Evolutionary conservation across 83 land plant species (phyloP).

Genomic region (Picea abies): DNA sequence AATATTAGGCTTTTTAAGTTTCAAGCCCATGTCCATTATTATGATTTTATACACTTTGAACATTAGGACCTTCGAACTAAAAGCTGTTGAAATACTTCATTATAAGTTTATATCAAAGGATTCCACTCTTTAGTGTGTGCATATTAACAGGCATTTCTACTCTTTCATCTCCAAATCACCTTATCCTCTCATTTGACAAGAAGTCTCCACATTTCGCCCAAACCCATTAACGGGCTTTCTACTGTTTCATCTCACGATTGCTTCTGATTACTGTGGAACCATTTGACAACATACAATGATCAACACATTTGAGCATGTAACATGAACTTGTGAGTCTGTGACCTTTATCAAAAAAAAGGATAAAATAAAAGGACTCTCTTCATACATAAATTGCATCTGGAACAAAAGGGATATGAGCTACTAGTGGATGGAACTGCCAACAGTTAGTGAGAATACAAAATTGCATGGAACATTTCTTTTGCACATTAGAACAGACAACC

Average conservation of each 20-base stretch:
- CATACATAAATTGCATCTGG: background rate
- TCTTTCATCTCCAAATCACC: background rate
- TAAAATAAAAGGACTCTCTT: background rate
- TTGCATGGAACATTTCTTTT: background rate
- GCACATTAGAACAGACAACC: background rate
- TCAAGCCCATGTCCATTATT: background rate
- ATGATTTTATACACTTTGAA: too few relatives aligned
- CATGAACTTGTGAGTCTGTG: background rate
- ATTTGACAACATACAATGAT: background rate
- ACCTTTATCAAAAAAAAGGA: background rate
- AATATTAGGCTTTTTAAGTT: background rate
- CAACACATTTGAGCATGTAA: background rate
- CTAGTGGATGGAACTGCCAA: background rate
- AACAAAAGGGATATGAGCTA: background rate
- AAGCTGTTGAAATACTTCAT: background rate
- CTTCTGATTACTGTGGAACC: background rate
- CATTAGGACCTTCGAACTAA: background rate
- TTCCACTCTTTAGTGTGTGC: background rate
- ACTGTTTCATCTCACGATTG: background rate
- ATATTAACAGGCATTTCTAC: background rate
- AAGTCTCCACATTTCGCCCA: background rate
- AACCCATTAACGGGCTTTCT: background rate
- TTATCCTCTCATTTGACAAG: background rate
- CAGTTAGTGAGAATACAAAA: background rate
- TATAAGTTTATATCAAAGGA: background rate